phyloP scores from a whole-genome alignment of 2,329 filamentous ascomycete genomes.

The Phaeosphaeriaceae sp. region DNA sequence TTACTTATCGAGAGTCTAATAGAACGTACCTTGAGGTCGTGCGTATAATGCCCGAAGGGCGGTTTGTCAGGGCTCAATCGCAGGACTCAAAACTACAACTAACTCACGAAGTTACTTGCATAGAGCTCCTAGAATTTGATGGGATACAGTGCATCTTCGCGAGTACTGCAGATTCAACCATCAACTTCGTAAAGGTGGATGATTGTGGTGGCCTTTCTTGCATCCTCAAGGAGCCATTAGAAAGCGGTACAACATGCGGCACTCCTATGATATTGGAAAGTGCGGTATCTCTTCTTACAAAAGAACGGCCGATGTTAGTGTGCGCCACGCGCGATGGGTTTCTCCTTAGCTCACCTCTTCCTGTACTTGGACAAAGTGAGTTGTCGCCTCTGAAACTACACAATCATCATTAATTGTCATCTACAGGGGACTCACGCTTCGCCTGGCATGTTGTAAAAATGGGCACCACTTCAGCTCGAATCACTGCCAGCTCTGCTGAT shows the following conservation, averaged over 20 bases:
- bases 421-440: slow-evolving; percentile 2
- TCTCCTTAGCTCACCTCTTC: slow-evolving; percentile 24
- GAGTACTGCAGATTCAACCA: slow-evolving; percentile 33
- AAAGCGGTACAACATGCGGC: slow-evolving; percentile 1
- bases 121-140: slow-evolving; percentile 36
- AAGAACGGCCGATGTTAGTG: slow-evolving; percentile 25
- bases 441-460: slow-evolving; percentile 24
- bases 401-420: background rate
- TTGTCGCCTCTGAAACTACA: background rate
- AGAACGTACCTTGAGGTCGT: slow-evolving; percentile 31
- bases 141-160: slow-evolving; percentile 32
- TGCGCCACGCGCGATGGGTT: slow-evolving; percentile 47
- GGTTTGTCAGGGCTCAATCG: slow-evolving; percentile 13
- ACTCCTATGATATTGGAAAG: slow-evolving; percentile 38
- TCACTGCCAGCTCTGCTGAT: slow-evolving; percentile 31
- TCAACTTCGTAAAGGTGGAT: slow-evolving; percentile 31
- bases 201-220: slow-evolving; percentile 6
- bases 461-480: slow-evolving; percentile 36
- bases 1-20: slow-evolving; percentile 25
- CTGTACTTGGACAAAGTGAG: slow-evolving; percentile 11
- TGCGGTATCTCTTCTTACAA: slow-evolving; percentile 27
- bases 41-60: slow-evolving; percentile 21
- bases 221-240: slow-evolving; percentile 18
- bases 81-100: slow-evolving; percentile 19
- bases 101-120: slow-evolving; percentile 39